Percentiles rank a stretch among this genome's conserved stretches.
phyloP scores from a whole-genome alignment of 352 stramenopile genomes.

The Globisporangium megalacanthum region DNA sequence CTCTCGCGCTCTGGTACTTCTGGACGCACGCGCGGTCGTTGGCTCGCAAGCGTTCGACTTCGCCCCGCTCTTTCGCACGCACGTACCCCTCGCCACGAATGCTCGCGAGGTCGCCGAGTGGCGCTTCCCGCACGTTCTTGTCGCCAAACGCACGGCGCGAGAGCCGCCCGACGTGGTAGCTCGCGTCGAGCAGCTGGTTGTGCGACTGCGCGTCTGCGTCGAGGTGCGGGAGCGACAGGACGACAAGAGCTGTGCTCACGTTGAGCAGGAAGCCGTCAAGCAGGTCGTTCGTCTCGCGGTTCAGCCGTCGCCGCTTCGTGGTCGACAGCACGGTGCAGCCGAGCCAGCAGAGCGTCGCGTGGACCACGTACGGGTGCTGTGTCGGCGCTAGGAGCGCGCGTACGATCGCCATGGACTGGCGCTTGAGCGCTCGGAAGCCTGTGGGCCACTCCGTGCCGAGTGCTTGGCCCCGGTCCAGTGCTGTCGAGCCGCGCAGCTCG shows the following conservation, averaged over 20 bases:
- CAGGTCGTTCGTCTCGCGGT: slow-evolving; percentile 39
- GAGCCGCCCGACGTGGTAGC: slow-evolving; percentile 43
- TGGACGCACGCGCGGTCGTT: slow-evolving; percentile 21
- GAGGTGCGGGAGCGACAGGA: slow-evolving; percentile 31
- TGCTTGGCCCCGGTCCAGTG: slow-evolving; percentile 23
- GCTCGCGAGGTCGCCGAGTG: slow-evolving; percentile 12
- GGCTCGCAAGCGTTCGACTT: slow-evolving; percentile 18
- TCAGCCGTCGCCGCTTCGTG: slow-evolving; percentile 41
- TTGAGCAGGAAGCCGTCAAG: slow-evolving; percentile 73
- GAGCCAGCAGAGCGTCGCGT: slow-evolving; percentile 61
- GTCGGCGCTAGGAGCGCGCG: slow-evolving; percentile 23
- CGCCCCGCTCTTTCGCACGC: slow-evolving; percentile 5
- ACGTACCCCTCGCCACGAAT: slow-evolving; percentile 11
- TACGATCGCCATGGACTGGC: slow-evolving; percentile 26
- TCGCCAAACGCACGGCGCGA: slow-evolving; percentile 42
- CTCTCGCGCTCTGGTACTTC: slow-evolving; percentile 13
- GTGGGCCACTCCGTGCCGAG: slow-evolving; percentile 47
- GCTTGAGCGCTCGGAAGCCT: slow-evolving; percentile 31
- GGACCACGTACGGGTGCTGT: slow-evolving; percentile 44
- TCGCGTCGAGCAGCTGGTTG: slow-evolving; percentile 28
- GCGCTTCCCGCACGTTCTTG: slow-evolving; percentile 13
- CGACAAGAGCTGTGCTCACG: slow-evolving; percentile 42
- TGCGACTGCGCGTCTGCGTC: slow-evolving; percentile 17
- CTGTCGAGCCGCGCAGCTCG: slow-evolving; percentile 42
- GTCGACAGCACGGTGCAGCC: slow-evolving; percentile 35